Evolutionary conservation across 2,329 filamentous ascomycete species (phyloP), one percentile per base, ranked within the genome.

Genomic region (Madurella mycetomatis): DNA sequence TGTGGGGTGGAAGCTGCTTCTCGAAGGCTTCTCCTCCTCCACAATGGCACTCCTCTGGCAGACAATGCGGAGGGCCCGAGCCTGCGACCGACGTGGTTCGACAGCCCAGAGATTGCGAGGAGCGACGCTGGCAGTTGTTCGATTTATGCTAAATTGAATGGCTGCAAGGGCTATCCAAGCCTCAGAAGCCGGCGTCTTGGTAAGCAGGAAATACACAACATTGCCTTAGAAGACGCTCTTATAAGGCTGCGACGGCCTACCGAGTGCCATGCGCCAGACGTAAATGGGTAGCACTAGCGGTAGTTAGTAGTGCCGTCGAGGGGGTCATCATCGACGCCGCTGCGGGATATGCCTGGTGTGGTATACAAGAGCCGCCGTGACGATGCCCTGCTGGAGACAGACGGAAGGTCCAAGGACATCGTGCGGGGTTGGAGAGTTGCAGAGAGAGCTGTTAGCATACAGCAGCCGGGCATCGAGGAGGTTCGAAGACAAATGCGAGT

Each of bases 111-210:
- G 58, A 62, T 62, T 64, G 54, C 56, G 51, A 59, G 56, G 60
- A 58, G 52, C 56, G 42, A 47, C 49, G 51, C 56, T 53, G 53
- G 52, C 59, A 54, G 58, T 43, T 59, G 59, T 47, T 54, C 57
- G 58, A 51, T 64, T 64, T 64, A 64, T 64, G 61, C 62, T 64
- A 64, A 64, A 64, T 62, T 53, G 55, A 39, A 39, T 45, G 18
- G 19, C 12, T 18, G 46, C 60, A 58, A 51, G 58, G 49, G 39
- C 44, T 45, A 46, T 39, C 34, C 47, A 59, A 57, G 57, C 54
- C 59, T 60, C 54, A 37, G 43, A 32, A 39, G 11, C 34, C 40
- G 47, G 30, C 49, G 11, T 39, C 42, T 18, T 51, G 46, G 34
- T 30, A 40, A 32, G 25, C 25, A 25, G 25, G 7, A 25, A 7